Evolutionary conservation across 2,329 filamentous ascomycete species (phyloP).

Genomic region (Aspergillus niger): DNA sequence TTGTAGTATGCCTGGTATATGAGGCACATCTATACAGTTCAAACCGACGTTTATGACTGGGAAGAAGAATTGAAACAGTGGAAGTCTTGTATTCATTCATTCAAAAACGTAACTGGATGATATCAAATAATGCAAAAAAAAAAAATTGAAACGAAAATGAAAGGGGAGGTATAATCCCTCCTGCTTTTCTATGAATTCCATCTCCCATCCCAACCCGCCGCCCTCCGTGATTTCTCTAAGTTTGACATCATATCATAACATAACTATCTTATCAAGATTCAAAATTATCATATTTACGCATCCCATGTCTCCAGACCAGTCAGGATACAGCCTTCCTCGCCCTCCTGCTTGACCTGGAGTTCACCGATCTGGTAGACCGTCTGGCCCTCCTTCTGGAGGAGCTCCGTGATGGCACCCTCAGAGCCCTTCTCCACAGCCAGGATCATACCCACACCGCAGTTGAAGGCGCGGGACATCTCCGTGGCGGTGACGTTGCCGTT

Average conservation of each 20-base stretch:
- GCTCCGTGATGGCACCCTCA: slow-evolving; percentile 60
- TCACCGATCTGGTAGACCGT: slow-evolving; percentile 74
- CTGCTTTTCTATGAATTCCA: background rate
- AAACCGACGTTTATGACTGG: no score
- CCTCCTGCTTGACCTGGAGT: slow-evolving; percentile 60
- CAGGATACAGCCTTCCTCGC: slow-evolving; percentile 63
- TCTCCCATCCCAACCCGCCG: no score
- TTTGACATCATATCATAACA: background rate
- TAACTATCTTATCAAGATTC: background rate
- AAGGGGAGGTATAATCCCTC: background rate
- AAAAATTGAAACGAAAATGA: background rate
- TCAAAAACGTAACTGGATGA: background rate
- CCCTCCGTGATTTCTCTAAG: no score
- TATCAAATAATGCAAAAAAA: background rate
- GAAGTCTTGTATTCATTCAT: slow-evolving; percentile 1
- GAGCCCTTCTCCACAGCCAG: slow-evolving; percentile 71
- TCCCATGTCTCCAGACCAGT: slow-evolving; percentile 58
- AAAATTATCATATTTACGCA: slow-evolving; percentile 17
- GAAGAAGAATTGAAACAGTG: slow-evolving; percentile 5
- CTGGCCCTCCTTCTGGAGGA: slow-evolving; percentile 70
- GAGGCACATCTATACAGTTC: no score
- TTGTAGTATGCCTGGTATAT: no score
- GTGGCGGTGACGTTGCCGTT: slow-evolving; percentile 66
- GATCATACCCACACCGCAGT: slow-evolving; percentile 94
- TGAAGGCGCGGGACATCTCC: slow-evolving; percentile 93